Evolutionary conservation across 2,329 filamentous ascomycete species (phyloP), one percentile per base, ranked within the genome.

Genomic region (Neocucurbitaria cava): DNA sequence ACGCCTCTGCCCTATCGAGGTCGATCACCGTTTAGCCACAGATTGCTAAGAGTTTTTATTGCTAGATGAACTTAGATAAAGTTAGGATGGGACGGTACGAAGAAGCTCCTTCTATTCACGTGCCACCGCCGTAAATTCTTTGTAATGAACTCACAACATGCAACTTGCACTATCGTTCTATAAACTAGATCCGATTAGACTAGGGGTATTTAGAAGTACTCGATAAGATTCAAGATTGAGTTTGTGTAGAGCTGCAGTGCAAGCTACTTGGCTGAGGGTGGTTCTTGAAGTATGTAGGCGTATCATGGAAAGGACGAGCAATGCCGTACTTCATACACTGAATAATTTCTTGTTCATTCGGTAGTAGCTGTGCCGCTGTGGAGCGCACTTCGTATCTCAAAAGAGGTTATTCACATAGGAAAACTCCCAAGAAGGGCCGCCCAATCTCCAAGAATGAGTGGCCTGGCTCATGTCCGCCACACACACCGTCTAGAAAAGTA

Each of bases 401-500:
- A 42, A 43, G 30, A 42, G 53, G 36, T 30, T 53, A 58, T 51
- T 36, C 46, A 62, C 56, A 58, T 17, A 52, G 23, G 30, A 43
- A 39, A 40, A 9, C 23, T 5, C 24, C 44, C 39, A 40, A 35
- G n/a, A 39, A 49, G 31, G 11, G 24, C 21, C 28, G 39, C 41
- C 45, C 39, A 23, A 43, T 13, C 45, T 26, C 41, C 41, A 53
- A 40, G 45, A 56, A 51, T 44, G 31, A 21, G 36, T 52, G 39
- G 51, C 33, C 42, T 41, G 26, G 17, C 39, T 33, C 45, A 44
- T 47, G 18, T 48, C 53, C 17, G 46, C 49, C 51, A 52, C 49
- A 51, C 42, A 38, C 45, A 30, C 54, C 36, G 47, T 60, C 57
- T 56, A 62, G 53, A 45, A 40, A 49, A 45, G 53, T 55, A 54